A percentile compares a stretch with the other conserved stretches of the same genome.
Conservation (phyloP, 257 asterid genomes). For the Solanum tarapatanum region DNA sequence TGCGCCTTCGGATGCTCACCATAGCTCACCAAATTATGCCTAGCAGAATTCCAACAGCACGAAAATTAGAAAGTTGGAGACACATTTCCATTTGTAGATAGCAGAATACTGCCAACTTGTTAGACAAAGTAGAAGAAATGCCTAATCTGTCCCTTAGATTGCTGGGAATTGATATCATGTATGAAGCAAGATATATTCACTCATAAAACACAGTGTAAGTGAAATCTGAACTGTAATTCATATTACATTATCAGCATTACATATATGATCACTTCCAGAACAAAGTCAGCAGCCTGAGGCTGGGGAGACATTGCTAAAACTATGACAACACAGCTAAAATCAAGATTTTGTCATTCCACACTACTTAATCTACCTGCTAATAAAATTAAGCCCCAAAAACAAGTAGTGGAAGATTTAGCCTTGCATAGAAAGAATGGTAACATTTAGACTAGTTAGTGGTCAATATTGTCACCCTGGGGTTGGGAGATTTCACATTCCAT, state of each 20-base stretch:
- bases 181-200: background rate
- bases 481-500: background rate
- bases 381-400: background rate
- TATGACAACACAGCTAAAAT: background rate
- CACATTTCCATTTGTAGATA: background rate
- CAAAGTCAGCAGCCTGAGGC: background rate
- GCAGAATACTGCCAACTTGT: background rate
- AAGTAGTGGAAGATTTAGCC: background rate
- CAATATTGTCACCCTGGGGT: background rate
- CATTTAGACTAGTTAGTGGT: background rate
- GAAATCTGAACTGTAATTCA: background rate
- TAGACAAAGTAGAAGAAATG: background rate
- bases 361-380: background rate
- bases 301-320: background rate
- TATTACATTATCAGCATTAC: background rate
- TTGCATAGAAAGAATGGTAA: background rate
- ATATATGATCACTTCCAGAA: background rate
- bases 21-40: conserved; percentile 32
- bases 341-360: background rate
- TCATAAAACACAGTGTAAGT: background rate
- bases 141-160: background rate
- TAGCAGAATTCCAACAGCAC: background rate
- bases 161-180: background rate
- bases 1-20: conserved; percentile 94
- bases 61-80: background rate